Base-by-base conservation (phyloP, 2,329 filamentous ascomycete species). In the Cladophialophora bantiana region DNA sequence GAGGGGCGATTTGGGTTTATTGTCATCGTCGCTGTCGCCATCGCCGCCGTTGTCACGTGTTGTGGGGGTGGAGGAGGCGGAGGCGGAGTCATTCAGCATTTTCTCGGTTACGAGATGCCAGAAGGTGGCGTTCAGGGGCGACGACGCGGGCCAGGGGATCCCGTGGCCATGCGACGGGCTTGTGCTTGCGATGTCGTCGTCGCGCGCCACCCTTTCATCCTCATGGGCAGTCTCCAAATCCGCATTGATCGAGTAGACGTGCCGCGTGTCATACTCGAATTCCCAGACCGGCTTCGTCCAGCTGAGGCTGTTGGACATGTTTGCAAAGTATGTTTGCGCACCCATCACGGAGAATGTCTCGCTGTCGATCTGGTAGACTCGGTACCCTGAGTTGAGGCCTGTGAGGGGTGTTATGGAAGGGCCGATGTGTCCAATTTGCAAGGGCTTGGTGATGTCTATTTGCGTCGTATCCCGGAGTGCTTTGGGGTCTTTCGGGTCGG, bases 221-320 rank as follows among this genome's bases (percentile, higher is more conserved):
- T 59, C n/a, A 48, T 15, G 10, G 26, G 18, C 40, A 3, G 20
- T 12, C 12, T 59, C 53, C 5, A 20, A 34, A 31, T 55, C 35
- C 9, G 4, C 12, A 38, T 18, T 18, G 15, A 56, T 18, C 12
- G 57, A 52, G 45, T 76, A 77, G 1, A 66, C 67, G 9, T 68
- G 35, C 10, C 74, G 68, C 4, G 73, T 65, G 53, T 73, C 71
- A 56, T 76, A 77, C 34, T 76, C 75, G 12, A 73, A 73, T 60
- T 76, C 55, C 75, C 75, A 76, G 32, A 70, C 65, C 9, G 73
- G 73, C n/a, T 62, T 71, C 2, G 66, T 73, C 74, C 73, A 76
- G 15, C 54, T 62, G 26, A 72, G 67, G 26, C 72, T 70, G 54
- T 76, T 71, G 48, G 70, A 73, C 40, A 75, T 68, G 52, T 75